Evolutionary conservation across 352 stramenopile species (phyloP).

Genomic region (Phytophthora vignae): DNA sequence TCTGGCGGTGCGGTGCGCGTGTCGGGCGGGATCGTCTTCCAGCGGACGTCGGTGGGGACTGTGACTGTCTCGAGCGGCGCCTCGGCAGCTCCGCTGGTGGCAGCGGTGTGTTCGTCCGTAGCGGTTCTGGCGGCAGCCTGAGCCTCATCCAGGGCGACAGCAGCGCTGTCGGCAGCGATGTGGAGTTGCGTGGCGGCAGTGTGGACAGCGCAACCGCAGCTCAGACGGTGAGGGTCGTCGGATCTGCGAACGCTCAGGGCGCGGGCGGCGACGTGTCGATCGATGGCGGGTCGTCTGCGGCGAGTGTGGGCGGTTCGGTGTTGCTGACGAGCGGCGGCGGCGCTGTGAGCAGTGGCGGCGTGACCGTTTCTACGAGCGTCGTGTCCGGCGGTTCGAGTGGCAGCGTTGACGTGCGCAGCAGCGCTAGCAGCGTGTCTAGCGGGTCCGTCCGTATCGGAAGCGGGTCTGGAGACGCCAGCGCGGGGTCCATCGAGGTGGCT

Average conservation of each 20-base stretch:
- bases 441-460: constrained; percentile 30
- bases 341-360: too few species aligned
- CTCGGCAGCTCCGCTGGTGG: constrained; percentile 17
- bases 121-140: constrained; percentile 30
- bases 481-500: constrained; percentile 33
- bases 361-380: too few species aligned
- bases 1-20: constrained; percentile 10
- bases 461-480: constrained; percentile 28
- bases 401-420: constrained; percentile 25
- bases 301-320: too few species aligned
- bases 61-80: constrained; percentile 34
- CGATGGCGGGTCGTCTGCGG: constrained; percentile 29
- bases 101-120: constrained; percentile 28
- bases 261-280: constrained; percentile 36
- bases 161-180: constrained; percentile 25
- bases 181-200: constrained; percentile 33
- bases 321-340: too few species aligned
- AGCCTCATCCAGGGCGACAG: constrained; percentile 18
- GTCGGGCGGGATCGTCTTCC: constrained; percentile 22
- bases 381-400: too few species aligned
- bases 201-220: constrained; percentile 19
- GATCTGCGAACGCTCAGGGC: constrained; percentile 34
- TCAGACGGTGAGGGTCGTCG: constrained; percentile 32
- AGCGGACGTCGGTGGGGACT: constrained; percentile 30
- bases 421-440: constrained; percentile 28